Evolutionary conservation across 441 rosid genomes (phyloP), one percentile per base, ranked within the genome.

Genomic region (Daphne laureola): DNA sequence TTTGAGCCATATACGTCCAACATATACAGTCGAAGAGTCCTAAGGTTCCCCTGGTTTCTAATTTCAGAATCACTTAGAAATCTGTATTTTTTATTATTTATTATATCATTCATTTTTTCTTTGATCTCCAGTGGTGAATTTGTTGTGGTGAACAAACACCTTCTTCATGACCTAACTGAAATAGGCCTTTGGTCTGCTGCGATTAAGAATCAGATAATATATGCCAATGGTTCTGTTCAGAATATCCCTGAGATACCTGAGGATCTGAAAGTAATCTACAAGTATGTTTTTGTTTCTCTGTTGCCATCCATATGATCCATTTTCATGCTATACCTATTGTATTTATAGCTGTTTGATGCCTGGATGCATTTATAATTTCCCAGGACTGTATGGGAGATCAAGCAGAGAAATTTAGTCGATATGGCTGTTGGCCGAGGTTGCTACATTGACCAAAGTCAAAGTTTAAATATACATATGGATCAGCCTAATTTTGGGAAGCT

Each of bases 301-400:
- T 9, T 36, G 43, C 51, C 21, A 48, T 54, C 17, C 5, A 25
- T 25, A 31, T 4, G 17, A 17, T 35, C 4, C 4, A 4, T 50
- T 9, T 4, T 17, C 15, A 26, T 5, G 18, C 8, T 46, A 40
- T 13, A 1, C 0, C 7, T 14, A 3, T 23, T 44, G 2, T 46
- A 11, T 16, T 3, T 1, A 4, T 45, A 12, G 4, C 12, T 21
- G 43, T 4, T n/a, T 17, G 15, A 25, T 14, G 36, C 65, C 53
- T 52, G 64, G 8, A 67, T 6, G n/a, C 26, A 44, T 8, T 3
- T 35, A 26, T 40, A 40, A 18, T 35, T 31, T 68, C 9, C 38
- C 66, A 90, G 94, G 83, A 90, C 94, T 27, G 96, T 90, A 9
- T 90, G 98, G 98, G 98, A 90, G 81, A 90, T 87, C 74, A 87